These are phyloP conservation scores for Echinochloa phyllopogon DNA, from an alignment of 176 grass and related monocot genomes.

Conservation along the genomic window DNA sequence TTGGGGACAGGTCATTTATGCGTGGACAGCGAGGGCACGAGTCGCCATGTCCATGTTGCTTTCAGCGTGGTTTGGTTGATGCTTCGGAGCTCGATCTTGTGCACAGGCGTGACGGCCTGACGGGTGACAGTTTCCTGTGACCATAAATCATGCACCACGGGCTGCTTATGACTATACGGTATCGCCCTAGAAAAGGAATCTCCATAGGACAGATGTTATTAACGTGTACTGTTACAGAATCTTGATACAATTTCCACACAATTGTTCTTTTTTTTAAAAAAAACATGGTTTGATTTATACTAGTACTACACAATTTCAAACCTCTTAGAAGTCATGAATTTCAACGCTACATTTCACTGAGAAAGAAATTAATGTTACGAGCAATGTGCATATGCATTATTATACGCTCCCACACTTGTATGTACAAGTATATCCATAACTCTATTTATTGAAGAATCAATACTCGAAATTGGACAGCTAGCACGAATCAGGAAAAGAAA, in stretches of 20 bases:
- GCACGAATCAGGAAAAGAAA: not conserved
- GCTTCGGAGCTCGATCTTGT: not conserved
- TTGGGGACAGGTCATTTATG: not conserved
- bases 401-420: not conserved
- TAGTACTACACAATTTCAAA: no score
- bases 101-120: not conserved
- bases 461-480: not conserved
- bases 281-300: no score
- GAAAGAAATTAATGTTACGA: no score
- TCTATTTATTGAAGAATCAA: not conserved
- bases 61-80: not conserved
- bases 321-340: no score
- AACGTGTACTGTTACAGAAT: not conserved
- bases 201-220: not conserved
- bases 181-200: no score
- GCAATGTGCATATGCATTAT: no score
- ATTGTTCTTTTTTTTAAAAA: no score
- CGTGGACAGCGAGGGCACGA: constrained; percentile 10
- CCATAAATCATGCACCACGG: constrained; percentile 5
- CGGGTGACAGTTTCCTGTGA: not conserved
- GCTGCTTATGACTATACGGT: not conserved
- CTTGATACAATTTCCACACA: not conserved
- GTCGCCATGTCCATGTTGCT: constrained; percentile 21
- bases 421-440: not conserved
- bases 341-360: no score